Evolutionary conservation across 2,329 filamentous ascomycete species (phyloP), one percentile per base, ranked within the genome.

Genomic region (Madurella fahalii): DNA sequence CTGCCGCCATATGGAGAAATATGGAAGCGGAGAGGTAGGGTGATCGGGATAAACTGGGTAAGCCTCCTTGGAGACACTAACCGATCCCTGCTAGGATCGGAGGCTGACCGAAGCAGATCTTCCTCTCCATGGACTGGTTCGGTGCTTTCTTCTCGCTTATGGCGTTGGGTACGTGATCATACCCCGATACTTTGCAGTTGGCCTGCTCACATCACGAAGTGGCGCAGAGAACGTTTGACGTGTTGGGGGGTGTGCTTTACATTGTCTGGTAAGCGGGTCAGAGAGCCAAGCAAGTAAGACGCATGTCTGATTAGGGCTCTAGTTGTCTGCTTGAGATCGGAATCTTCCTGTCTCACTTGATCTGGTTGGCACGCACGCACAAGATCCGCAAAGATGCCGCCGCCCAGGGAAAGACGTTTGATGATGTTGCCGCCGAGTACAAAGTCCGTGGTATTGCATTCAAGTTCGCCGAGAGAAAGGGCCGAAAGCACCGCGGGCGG

Each of bases 111-210:
- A 13, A 11, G 0, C 42, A 70, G 67, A 39, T 81, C 13, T 87
- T 87, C 60, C 67, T 86, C 2, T 68, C 70, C 0, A 80, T 85
- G 61, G 84, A 87, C 62, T 84, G 77, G 53, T 61, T 75, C 1
- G 84, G 84, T 2, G 83, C 82, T 0, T 75, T 86, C 53, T 85
- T 86, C 65, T 85, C 82, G 0, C 73, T 86, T 18, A 77, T 86
- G 73, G 81, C 83, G 1, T 67, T 85, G 9, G 78, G 79, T 81
- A 71, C 30, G 74, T 58, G 5, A 25, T 7, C 25, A 25, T 25
- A 40, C 5, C 13, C n/a, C 8, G 11, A 16, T 15, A 34, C 13
- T 5, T 9, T 40, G 9, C n/a, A 20, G 37, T 51, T 18, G 18
- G 34, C 5, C 65, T 47, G 64, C 60, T 60, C 48, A 64, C 40